Percentiles rank a stretch among this genome's conserved stretches.
These are phyloP conservation scores for Meira nashicola DNA, from an alignment of 1,284 basidiomycete species.

Conservation along the genomic window DNA sequence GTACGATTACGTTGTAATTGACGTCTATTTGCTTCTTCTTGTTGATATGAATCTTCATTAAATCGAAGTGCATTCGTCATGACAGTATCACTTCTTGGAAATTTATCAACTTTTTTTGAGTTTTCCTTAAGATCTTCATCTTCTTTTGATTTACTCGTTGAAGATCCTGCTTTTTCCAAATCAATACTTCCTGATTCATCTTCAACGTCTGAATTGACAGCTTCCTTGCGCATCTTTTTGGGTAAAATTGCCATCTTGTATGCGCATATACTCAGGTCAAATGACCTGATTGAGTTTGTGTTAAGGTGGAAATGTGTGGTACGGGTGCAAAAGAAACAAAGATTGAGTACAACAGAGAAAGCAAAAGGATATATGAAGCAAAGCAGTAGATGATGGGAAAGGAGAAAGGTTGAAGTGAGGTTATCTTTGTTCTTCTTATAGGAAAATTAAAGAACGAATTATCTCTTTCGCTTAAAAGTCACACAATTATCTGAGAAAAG, in stretches of 20 bases:
- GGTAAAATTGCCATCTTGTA: background rate
- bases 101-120: background rate
- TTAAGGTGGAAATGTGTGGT: no score
- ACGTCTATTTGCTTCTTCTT: constrained; percentile 4
- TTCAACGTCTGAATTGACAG: background rate
- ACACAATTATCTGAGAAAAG: no score
- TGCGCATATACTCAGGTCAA: background rate
- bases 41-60: background rate
- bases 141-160: background rate
- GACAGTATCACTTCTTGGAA: background rate
- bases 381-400: no score
- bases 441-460: no score
- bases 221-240: background rate
- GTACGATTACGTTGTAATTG: constrained; percentile 2
- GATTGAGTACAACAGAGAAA: no score
- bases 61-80: background rate
- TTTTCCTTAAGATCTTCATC: background rate
- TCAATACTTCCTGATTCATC: background rate
- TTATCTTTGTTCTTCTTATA: no score
- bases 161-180: background rate
- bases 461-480: no score
- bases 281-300: no score
- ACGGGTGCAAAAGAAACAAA: no score
- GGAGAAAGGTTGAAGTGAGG: no score
- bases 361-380: no score